Percentiles rank a stretch among this genome's conserved stretches.
These are phyloP conservation scores for Fusarium coicis DNA, from an alignment of 2,329 filamentous ascomycete genomes.

Conservation along the genomic window DNA sequence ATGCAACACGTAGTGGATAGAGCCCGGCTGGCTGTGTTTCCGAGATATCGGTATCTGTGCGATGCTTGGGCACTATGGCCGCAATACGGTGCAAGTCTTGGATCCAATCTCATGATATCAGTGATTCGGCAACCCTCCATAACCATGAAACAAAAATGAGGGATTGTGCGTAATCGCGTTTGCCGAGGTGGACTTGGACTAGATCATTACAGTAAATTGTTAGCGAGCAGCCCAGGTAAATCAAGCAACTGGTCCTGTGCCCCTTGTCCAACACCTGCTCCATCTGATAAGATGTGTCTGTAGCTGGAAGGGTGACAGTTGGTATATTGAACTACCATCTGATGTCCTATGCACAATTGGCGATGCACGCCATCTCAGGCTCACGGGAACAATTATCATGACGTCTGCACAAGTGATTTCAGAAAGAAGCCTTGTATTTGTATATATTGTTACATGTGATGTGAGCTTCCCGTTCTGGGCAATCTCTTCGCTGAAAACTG, in stretches of 20 bases:
- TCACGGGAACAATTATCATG: slow-evolving; percentile 14
- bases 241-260: slow-evolving; percentile 9
- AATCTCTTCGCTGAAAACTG: slow-evolving; percentile 6
- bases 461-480: slow-evolving; percentile 11
- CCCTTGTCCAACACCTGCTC: slow-evolving; percentile 3
- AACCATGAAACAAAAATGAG: slow-evolving; percentile 3
- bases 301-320: background rate
- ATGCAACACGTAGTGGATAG: slow-evolving; percentile 34
- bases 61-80: slow-evolving; percentile 13
- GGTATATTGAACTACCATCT: background rate
- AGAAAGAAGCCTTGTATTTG: background rate
- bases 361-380: slow-evolving; percentile 9
- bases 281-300: slow-evolving; percentile 29
- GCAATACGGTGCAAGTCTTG: background rate
- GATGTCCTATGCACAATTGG: background rate
- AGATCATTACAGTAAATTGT: background rate
- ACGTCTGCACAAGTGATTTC: background rate
- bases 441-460: background rate
- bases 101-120: slow-evolving; percentile 6
- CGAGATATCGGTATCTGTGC: slow-evolving; percentile 44
- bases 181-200: background rate
- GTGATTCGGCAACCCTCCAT: slow-evolving; percentile 2
- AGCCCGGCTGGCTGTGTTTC: slow-evolving; percentile 43
- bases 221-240: background rate
- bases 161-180: background rate